Base-by-base conservation (phyloP, 2,329 filamentous ascomycete species). In the Fusarium pseudonygamai region DNA sequence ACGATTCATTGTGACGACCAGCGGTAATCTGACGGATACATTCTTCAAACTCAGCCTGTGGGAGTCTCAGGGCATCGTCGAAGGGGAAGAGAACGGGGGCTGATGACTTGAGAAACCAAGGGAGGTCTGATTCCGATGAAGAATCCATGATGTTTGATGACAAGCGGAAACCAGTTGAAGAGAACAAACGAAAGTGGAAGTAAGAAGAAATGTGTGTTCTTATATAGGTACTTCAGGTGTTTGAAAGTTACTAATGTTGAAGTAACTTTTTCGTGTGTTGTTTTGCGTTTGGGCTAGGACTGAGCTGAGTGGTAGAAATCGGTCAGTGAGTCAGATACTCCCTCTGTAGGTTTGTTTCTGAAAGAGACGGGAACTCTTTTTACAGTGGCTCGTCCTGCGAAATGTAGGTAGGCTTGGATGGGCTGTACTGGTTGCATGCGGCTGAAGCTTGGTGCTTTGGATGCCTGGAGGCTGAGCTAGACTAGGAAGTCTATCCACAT, bases 71-170 rank as follows among this genome's bases (percentile, higher is more conserved):
- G 24, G 79, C 83, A n/a, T 80, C 77, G 45, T 82, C 76, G 14
- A 69, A 64, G 5, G 84, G 84, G 49, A 85, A 79, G 18, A 80
- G 70, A 36, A 86, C 84, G 0, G 83, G 83, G 36, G 76, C 80
- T 1, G 77, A 80, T 15, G 81, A 81, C 60, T 79, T 79, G 56
- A 85, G 79, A 70, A 83, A 85, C 82, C 83, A 85, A 22, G 79
- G 77, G 43, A 66, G 68, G 45, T 76, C 67, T 59, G 71, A 60
- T n/a, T 73, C 72, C 40, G 64, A 53, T 36, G 67, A 49, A 34
- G 72, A 71, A n/a, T 67, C 70, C 76, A 78, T 78, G 68, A n/a
- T 53, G 69, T 55, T 49, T 20, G 26, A 32, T 46, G 43, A 28
- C 30, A 42, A 56, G 56, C 46, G 24, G n/a, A 34, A 28, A 42